phyloP scores from a whole-genome alignment of 2,329 filamentous ascomycete species.

The Apiospora saccharicola region DNA sequence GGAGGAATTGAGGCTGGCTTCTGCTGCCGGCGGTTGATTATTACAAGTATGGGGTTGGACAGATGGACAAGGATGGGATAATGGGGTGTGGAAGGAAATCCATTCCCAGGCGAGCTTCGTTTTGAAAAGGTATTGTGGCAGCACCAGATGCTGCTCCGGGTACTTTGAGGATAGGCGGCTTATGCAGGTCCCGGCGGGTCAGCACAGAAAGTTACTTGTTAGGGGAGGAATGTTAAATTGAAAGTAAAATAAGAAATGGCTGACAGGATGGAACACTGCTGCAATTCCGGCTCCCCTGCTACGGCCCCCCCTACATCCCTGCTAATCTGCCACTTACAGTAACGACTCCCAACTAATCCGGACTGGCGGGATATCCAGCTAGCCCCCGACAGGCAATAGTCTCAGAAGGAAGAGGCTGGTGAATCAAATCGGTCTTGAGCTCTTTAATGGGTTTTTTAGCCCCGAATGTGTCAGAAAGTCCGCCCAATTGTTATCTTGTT shows the following conservation, averaged over 20 bases:
- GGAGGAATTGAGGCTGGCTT: conserved; percentile 18
- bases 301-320: background rate
- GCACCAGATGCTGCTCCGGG: background rate
- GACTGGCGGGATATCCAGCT: conserved; percentile 7
- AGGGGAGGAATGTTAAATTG: background rate
- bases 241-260: conserved; percentile 3
- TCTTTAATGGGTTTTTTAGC: background rate
- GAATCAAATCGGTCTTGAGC: background rate
- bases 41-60: conserved; percentile 20
- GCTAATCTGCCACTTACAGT: conserved; percentile 7
- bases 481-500: background rate
- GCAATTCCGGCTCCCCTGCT: background rate
- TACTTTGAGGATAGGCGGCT: background rate
- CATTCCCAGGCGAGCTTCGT: conserved; percentile 11
- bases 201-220: conserved; percentile 9
- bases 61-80: conserved; percentile 5
- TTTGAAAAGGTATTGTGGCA: background rate
- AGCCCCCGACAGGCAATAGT: conserved; percentile 11
- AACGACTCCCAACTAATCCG: background rate
- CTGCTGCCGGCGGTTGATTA: conserved; percentile 5
- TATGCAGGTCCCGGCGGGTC: conserved; percentile 17
- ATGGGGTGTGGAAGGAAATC: conserved; percentile 2
- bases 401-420: background rate
- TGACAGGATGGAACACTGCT: conserved; percentile 10
- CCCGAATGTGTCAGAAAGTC: background rate